Evolutionary conservation across 352 stramenopile species (phyloP), one percentile per base, ranked within the genome.

Genomic region (Pythium pyrilobum): DNA sequence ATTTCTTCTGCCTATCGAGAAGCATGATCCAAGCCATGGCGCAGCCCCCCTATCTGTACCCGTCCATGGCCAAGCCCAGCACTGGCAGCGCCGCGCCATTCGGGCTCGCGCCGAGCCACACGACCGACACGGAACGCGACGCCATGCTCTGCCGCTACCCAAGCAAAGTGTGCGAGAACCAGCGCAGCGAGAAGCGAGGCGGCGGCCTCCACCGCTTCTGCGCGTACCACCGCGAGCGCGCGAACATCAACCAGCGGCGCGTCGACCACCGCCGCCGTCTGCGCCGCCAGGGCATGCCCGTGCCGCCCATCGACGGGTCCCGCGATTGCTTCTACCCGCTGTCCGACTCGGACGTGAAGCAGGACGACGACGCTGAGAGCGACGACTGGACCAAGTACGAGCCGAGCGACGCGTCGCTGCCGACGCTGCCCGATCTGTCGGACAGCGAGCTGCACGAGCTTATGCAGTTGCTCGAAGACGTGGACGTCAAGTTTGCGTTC

Each of bases 201-300:
- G 59, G 59, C 3, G 46, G 46, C 1, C 52, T 67, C 34, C 59
- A 67, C 45, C 43, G 41, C 31, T 52, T 67, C 27, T 67, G 59
- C 38, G 52, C 57, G 16, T 57, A 49, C 45, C 59, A 67, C 32
- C 52, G 59, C 4, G 37, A 56, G 21, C 58, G 58, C 32, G 59
- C 59, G 15, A 67, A 67, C 18, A 43, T 45, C 23, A 56, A 63
- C 20, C 59, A 67, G 50, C 57, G 57, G n/a, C 50, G 50, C n/a
- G 39, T 58, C 38, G 50, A 58, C 20, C 50, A 58, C 20, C 38
- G 50, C 8, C 50, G 50, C 21, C 50, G 50, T 24, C 20, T 55
- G 47, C 34, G 47, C 12, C 28, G 29, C 12, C 42, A 37, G 21
- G 42, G 42, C 3, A 15, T 38, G 3, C 28, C 42, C 8, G 42